Conservation (phyloP, 768 basidiomycete species). For the Lyophyllum atratum region DNA sequence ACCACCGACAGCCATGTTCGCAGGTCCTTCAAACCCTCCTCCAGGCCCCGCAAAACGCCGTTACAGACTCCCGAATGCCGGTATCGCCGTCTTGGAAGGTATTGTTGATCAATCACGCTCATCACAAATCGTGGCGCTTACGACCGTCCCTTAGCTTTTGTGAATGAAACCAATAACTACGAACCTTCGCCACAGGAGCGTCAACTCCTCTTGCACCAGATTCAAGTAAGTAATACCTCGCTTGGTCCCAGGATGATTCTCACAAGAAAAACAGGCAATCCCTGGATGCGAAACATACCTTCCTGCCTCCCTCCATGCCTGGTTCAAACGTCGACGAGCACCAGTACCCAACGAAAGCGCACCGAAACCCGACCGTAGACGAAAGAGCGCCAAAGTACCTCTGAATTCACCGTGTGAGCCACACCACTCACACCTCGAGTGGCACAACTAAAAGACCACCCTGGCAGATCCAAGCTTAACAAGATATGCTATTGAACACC, state of each 20-base stretch:
- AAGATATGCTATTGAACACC: conserved; percentile 19
- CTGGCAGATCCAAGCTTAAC: conserved; percentile 21
- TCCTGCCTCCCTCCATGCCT: background rate
- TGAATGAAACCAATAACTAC: conserved; percentile 1
- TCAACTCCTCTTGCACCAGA: conserved; percentile 13
- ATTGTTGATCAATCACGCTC: conserved; percentile 6
- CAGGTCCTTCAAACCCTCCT: conserved; percentile 10
- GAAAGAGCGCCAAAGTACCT: background rate
- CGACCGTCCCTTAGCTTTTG: conserved; percentile 6
- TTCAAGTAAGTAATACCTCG: conserved; percentile 9
- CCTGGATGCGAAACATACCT: conserved; percentile 15
- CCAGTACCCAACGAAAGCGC: background rate
- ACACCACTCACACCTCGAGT: background rate
- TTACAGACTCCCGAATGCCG: conserved; percentile 13
- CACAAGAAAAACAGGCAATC: conserved; percentile 8
- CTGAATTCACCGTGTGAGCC: conserved; percentile 4
- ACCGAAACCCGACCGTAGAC: background rate
- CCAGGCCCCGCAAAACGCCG: conserved; percentile 3
- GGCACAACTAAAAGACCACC: background rate
- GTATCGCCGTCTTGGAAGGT: conserved; percentile 24
- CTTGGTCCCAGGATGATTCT: background rate
- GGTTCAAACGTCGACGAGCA: conserved; percentile 18
- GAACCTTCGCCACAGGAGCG: conserved; percentile 10
- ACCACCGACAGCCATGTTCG: conserved; percentile 6
- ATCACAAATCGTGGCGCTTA: conserved; percentile 4